Conservation (phyloP, 108 stramenopile species). For the Skeletonema potamos region DNA sequence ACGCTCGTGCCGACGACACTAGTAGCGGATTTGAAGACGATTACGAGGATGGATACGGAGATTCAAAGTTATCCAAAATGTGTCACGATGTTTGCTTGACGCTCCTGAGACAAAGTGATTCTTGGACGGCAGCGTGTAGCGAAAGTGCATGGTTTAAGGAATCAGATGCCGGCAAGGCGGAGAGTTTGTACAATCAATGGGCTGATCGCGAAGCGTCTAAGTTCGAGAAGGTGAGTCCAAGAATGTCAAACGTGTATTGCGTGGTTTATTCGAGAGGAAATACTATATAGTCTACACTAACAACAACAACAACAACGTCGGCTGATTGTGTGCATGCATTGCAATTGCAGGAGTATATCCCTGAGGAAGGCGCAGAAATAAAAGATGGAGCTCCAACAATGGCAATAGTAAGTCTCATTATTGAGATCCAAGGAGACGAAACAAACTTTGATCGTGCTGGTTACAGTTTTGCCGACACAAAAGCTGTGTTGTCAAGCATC, state of each 20-base stretch:
- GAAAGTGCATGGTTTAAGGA: conserved; percentile 65
- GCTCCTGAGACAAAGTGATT: conserved; percentile 62
- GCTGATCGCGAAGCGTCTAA: conserved; percentile 69
- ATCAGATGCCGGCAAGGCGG: conserved; percentile 67
- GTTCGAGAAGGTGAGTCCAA: too few relatives aligned
- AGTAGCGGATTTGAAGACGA: conserved; percentile 37
- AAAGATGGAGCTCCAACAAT: conserved; percentile 53
- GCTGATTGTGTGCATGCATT: too few relatives aligned
- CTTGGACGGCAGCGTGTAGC: conserved; percentile 74
- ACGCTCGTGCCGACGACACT: conserved; percentile 25
- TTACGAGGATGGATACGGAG: conserved; percentile 43
- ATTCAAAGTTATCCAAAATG: conserved; percentile 48
- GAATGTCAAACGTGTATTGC: too few relatives aligned
- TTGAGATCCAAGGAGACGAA: conserved; percentile 83
- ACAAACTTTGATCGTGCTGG: conserved; percentile 75
- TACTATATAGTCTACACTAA: too few relatives aligned
- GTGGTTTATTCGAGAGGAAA: too few relatives aligned
- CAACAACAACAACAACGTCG: too few relatives aligned
- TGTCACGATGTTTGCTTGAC: conserved; percentile 69
- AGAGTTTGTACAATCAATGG: conserved; percentile 68
- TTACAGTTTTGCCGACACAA: conserved; percentile 61
- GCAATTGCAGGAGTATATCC: conserved; percentile 75
- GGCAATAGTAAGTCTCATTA: conserved; percentile 70
- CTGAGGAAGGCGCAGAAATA: conserved; percentile 31
- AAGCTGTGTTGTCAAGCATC: conserved; percentile 74